Base-by-base conservation (phyloP, 106 monocot genomes). In the Phalaenopsis aphrodite region DNA sequence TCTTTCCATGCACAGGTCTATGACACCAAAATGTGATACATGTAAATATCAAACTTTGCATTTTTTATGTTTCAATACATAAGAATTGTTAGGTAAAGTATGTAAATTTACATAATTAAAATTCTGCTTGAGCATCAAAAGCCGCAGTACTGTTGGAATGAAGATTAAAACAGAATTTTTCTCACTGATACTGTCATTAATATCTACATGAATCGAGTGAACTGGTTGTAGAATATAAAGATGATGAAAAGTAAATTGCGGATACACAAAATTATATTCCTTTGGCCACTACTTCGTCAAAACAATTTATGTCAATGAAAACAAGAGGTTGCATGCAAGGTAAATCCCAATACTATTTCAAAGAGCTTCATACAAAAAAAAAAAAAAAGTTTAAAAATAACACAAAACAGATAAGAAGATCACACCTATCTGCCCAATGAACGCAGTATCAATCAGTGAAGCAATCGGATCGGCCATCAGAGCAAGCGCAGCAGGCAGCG, bases 351-450 rank as follows among this genome's bases (percentile, higher is more conserved):
- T 39, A 8, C 10, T 39, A 37, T 37, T 12, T 14, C 12, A 37
- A 37, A 2, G 38, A 38, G 38, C 39, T 73, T 42, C 42, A 73
- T 16, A 46, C 45, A 37, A 21, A 72, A 17, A 57, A 16, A n/a
- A 39, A 57, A 38, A 39, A 43, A 10, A 78, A 49, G n/a, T 41
- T 12, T 12, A 65, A 72, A 72, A 56, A 36, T 6, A 45, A 45
- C 3, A 45, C 43, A 45, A 45, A 5, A 45, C 42, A 47, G 36
- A 2, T 24, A 65, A 55, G 21, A 72, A 43, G 41, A 1, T 39
- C 77, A 57, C 45, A 85, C 92, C 92, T 81, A 92, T 92, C 41
- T 85, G 89, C 56, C 92, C 92, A 61, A 92, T 86, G 84, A 92
- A 92, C 12, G 92, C 92, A 8, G 92, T 92, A 77, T 92, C 92